Evolutionary conservation across 306 rosid genomes (phyloP).

Genomic region (Vicia sativa): DNA sequence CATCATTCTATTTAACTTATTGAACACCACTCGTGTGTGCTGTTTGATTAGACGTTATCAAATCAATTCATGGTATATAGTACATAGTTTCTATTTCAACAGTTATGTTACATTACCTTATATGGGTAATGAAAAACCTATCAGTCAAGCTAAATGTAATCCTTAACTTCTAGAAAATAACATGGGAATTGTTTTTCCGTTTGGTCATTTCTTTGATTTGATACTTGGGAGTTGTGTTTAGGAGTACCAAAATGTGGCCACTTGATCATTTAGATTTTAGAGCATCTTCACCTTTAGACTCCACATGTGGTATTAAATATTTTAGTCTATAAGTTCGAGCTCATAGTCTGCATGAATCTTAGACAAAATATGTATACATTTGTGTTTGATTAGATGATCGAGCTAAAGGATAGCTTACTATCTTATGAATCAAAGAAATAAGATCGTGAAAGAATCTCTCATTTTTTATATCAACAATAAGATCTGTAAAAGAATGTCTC

Average conservation of each 20-base stretch:
- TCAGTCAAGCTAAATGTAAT: neutral
- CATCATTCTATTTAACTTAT: slow-evolving; percentile 34
- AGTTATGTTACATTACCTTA: neutral
- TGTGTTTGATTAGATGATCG: neutral
- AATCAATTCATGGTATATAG: neutral
- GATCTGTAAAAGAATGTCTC: no score
- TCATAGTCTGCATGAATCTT: neutral
- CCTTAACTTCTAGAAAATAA: no score
- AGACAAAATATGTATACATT: neutral
- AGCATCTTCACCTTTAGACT: no score
- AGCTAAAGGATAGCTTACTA: neutral
- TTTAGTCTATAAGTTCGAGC: neutral
- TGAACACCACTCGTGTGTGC: slow-evolving; percentile 53
- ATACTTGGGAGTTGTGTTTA: no score
- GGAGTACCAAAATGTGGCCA: no score
- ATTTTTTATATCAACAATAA: no score
- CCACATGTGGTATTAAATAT: neutral
- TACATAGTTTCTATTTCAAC: no score
- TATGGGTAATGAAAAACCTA: neutral
- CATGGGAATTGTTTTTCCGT: neutral
- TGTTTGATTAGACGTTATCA: slow-evolving; percentile 21
- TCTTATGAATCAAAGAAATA: no score
- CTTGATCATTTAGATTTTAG: no score
- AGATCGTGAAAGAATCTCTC: no score
- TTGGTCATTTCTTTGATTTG: neutral